phyloP scores from a whole-genome alignment of 441 rosid genomes.

The Sinapis alba region DNA sequence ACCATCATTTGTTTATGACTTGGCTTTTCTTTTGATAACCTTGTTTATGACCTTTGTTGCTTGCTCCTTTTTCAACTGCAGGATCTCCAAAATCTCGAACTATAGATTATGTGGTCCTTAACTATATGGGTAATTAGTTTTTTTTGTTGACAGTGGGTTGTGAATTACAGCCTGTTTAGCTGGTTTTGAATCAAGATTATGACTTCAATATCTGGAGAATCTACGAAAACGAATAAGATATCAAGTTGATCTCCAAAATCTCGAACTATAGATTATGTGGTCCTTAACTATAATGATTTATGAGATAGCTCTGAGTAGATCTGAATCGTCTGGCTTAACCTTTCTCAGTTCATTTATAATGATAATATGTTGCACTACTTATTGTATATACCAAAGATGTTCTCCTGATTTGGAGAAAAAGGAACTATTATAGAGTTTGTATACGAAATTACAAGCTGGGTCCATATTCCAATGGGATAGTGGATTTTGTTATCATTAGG shows the following conservation, averaged over 20 bases:
- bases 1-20: conserved; percentile 10
- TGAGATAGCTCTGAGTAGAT: not conserved
- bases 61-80: not conserved
- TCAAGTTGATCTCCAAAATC: too few species aligned
- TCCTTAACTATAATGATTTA: too few species aligned
- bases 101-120: conserved; percentile 17
- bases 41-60: conserved; percentile 22
- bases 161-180: conserved; percentile 6
- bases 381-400: not conserved
- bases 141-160: not conserved
- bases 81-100: conserved; percentile 9
- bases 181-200: not conserved
- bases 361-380: not conserved
- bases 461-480: not conserved
- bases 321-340: not conserved
- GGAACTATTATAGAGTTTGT: not conserved
- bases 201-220: conserved; percentile 6
- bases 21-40: conserved; percentile 9
- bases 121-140: not conserved
- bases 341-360: not conserved
- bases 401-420: not conserved
- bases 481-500: not conserved
- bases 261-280: too few species aligned
- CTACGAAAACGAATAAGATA: conserved; percentile 17
- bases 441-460: not conserved